A percentile compares a stretch with the other conserved stretches of the same genome.
These are phyloP conservation scores for Debaryomycetaceae sp. DNA, from an alignment of 1,139 yeast genomes.

Conservation along the genomic window DNA sequence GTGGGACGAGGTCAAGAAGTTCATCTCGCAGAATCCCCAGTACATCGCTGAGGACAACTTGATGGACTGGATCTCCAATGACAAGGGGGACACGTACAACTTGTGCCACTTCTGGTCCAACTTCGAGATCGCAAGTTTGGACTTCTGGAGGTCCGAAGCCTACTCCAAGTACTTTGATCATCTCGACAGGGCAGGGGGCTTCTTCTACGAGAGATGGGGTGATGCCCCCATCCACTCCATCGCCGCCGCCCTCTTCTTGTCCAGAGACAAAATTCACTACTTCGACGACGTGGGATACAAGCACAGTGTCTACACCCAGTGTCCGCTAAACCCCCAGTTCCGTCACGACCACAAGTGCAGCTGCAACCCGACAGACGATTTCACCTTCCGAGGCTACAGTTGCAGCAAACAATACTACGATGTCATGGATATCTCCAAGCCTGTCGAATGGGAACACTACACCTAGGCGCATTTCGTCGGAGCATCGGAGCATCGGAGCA, in stretches of 20 bases:
- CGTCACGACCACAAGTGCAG: constrained; percentile 47
- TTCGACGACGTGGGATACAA: constrained; percentile 81
- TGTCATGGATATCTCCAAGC: constrained; percentile 40
- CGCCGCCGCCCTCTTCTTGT: constrained; percentile 70
- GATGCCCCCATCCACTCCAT: constrained; percentile 92
- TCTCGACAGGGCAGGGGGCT: constrained; percentile 77
- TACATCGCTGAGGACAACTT: constrained; percentile 46
- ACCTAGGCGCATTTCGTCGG: neutral
- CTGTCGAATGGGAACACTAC: constrained; percentile 37
- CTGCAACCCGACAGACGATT: constrained; percentile 49
- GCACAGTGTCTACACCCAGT: constrained; percentile 62
- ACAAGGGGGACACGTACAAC: constrained; percentile 66
- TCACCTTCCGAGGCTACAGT: constrained; percentile 52
- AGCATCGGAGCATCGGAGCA: too few relatives aligned
- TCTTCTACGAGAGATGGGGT: constrained; percentile 95
- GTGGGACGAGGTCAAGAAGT: constrained; percentile 54
- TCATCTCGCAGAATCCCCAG: constrained; percentile 42
- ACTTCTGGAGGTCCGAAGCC: constrained; percentile 68
- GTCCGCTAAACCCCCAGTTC: constrained; percentile 47
- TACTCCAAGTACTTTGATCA: constrained; percentile 67
- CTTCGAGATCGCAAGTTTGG: constrained; percentile 78
- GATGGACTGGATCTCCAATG: constrained; percentile 52
- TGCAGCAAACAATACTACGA: constrained; percentile 52
- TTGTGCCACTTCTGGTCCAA: constrained; percentile 92
- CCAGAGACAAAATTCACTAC: constrained; percentile 65